Evolutionary conservation across 179 eudicot genomes (phyloP), one percentile per base, ranked within the genome.

Genomic region (Spergularia azorica): DNA sequence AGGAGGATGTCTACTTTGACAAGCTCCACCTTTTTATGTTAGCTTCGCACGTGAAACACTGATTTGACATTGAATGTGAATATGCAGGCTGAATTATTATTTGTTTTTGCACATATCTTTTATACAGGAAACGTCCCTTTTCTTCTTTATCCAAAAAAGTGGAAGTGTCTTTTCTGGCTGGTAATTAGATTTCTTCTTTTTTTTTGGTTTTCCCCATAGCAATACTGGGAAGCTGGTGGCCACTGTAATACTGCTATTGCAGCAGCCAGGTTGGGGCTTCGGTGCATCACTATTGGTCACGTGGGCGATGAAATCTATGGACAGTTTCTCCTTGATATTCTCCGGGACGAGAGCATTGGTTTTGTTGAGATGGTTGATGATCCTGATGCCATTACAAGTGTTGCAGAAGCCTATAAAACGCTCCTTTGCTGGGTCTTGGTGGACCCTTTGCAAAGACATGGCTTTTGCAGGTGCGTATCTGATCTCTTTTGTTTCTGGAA

Each of bases 191-290:
- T 26, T 26, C 32, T 26, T 26, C 32, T 26, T 26, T 73, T 69
- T 64, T 26, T 26, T 26, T 26, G 32, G 32, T 26, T 26, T 26
- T 26, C 32, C 60, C 64, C 55, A 71, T 80, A 93, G 99, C 80
- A 87, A 89, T 90, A 85, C 83, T 94, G 99, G 99, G 99, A 96
- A 88, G 98, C 96, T 74, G 99, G 99, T 79, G 99, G 98, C 60
- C 91, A 91, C 80, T 88, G 96, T 83, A 94, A 96, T 79, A 87
- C 89, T 78, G 94, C 97, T 69, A 96, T 96, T 80, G 98, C 98
- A 63, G 99, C 99, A 73, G 94, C 98, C 63, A 89, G 98, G 74
- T 79, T 96, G 63, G 98, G 99, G 79, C 93, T 96, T 69, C 81
- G 73, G 32, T 94, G 97, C 79, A 74, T 21, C 13, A 76, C 96